Base-by-base conservation (phyloP, 805 yeast genomes). In the Ogataea pini region DNA sequence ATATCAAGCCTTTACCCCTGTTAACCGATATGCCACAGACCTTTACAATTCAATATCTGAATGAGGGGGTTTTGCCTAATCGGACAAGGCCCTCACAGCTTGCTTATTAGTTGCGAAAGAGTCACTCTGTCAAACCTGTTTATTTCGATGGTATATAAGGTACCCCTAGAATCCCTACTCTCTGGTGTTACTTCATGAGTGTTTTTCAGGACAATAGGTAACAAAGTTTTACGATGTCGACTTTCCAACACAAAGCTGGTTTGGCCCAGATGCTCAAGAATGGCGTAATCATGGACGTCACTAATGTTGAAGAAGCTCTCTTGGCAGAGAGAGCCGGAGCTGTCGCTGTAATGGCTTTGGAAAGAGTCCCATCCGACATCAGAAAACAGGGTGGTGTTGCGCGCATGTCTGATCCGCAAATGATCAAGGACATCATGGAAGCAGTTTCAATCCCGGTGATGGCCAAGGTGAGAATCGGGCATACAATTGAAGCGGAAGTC, bases 391-490 rank as follows among this genome's bases (percentile, higher is more conserved):
- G 92, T 43, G 85, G 86, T 48, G 94, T 87, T 42, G 87, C 92
- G 50, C 78, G 95, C 59, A 87, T 87, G 95, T 81, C 88, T 17
- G 95, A 87, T 63, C 95, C 95, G 2, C 72, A 82, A 57, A 81
- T 87, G 87, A 84, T 87, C 67, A 72, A 77, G 62, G 82, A 77
- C 16, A 87, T 86, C 65, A 84, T 84, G 88, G 79, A 72, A 2
- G 77, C 85, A 13, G 87, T 82, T 8, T 76, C 83, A 5, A 82
- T 82, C 51, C 87, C 87, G 3, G 92, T 86, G 44, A 87, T 87
- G 94, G 95, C 95, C 48, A 86, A 86, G 68, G 84, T 85, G 61
- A 77, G 95, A 64, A 86, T 87, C 58, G 95, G 95, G 24, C 95
- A 86, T 67, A 72, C 77, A 57, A 91, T 85, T 34, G 95, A 87